Percentiles rank a stretch among this genome's conserved stretches.
Evolutionary conservation across 495 filamentous ascomycete genomes (phyloP).

Genomic region (Xylaria grammica): DNA sequence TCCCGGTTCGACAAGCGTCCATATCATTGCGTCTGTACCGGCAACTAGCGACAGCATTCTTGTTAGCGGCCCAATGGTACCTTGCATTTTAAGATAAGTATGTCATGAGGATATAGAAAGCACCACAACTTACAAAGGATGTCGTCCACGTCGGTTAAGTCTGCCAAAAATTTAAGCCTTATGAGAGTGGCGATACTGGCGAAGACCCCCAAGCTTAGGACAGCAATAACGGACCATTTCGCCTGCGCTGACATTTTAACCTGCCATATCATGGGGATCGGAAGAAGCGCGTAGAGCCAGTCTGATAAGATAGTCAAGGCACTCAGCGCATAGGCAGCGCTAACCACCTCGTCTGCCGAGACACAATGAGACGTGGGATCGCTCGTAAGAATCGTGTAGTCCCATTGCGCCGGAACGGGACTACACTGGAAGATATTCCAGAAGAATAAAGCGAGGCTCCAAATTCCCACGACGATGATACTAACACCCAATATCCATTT

Average conservation of each 20-base stretch:
- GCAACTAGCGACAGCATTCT: constrained; percentile 26
- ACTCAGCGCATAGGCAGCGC: constrained; percentile 46
- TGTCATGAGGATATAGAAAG: neutral
- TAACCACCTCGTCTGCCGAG: constrained; percentile 39
- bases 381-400: constrained; percentile 40
- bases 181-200: constrained; percentile 49
- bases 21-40: constrained; percentile 48
- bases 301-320: constrained; percentile 47
- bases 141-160: constrained; percentile 40
- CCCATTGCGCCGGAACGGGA: constrained; percentile 46
- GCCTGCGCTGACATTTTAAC: constrained; percentile 45
- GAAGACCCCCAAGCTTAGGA: constrained; percentile 47
- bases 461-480: constrained; percentile 42
- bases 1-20: constrained; percentile 51
- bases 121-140: constrained; percentile 38
- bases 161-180: constrained; percentile 43
- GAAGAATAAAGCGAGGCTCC: constrained; percentile 45
- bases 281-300: constrained; percentile 49
- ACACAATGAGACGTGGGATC: constrained; percentile 37
- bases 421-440: constrained; percentile 49
- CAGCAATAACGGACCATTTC: constrained; percentile 43
- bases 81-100: neutral
- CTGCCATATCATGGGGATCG: constrained; percentile 51
- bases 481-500: constrained; percentile 41
- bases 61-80: neutral